Base-by-base conservation (phyloP, 768 basidiomycete species). In the Leccinum sublutescens region DNA sequence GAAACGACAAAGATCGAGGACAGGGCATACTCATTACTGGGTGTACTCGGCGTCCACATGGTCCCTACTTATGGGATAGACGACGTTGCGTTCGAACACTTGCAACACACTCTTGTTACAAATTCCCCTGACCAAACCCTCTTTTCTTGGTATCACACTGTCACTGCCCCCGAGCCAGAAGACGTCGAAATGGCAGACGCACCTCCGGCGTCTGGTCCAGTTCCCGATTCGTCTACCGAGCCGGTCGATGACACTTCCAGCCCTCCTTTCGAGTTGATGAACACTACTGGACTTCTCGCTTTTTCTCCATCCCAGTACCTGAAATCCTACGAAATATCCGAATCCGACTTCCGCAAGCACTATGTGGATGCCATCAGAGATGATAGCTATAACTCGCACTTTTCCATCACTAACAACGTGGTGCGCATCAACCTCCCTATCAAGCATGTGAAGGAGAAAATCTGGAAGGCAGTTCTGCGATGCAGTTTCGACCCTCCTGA, bases 11-110 rank as follows among this genome's bases (percentile, higher is more conserved):
- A 8, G 50, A 27, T 56, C 29, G 73, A 75, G 33, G 74, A 74
- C 43, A 67, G n/a, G 47, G 63, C 73, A 5, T 74, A 75, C 48
- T 73, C 66, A 21, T 52, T 74, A 43, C 38, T 74, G 58, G 74
- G 71, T 2, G 49, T 74, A 40, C 62, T 74, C 3, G 54, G 34
- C 12, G 57, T 71, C 19, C 38, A 15, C 25, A 58, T 75, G 62
- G 31, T 43, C 3, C 50, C 68, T 6, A 51, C 29, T 31, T 74
- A 75, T 33, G 74, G 74, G 33, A 62, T 65, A 49, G 68, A 60
- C 1, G 54, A 64, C 19, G 61, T 5, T 2, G 68, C 69, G 2
- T 74, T 75, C 52, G 50, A 62, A 52, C 54, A 66, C 1, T 47
- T 74, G 36, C 72, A 74, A 50, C 52, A 56, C 52, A 62, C 38